Conservation (phyloP, 495 filamentous ascomycete species). For the Jackrogersella multiformis region DNA sequence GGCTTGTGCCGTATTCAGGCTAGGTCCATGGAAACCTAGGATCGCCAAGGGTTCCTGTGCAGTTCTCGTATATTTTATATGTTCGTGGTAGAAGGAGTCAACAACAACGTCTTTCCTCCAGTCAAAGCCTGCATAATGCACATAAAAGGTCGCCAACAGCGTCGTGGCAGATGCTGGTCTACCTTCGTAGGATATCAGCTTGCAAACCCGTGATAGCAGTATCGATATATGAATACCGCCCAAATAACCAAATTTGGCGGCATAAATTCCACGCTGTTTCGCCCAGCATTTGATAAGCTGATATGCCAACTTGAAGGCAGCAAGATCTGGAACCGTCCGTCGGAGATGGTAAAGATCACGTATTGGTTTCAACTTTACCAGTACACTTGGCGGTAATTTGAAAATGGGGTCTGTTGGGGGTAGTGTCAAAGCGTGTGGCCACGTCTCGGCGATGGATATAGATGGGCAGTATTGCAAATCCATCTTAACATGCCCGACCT, state of each 20-base stretch:
- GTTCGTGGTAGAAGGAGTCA: constrained; percentile 60
- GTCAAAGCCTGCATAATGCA: constrained; percentile 65
- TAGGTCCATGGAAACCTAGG: constrained; percentile 62
- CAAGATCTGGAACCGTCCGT: constrained; percentile 61
- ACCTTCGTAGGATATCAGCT: constrained; percentile 49
- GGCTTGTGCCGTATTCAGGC: constrained; percentile 61
- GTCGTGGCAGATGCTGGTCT: constrained; percentile 49
- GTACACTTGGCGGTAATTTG: constrained; percentile 55
- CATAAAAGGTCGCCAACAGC: constrained; percentile 62
- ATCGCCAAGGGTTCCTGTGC: constrained; percentile 65
- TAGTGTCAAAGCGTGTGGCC: constrained; percentile 47
- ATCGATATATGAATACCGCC: constrained; percentile 67
- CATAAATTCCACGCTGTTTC: constrained; percentile 63
- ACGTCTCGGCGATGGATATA: constrained; percentile 54
- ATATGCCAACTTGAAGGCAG: constrained; percentile 61
- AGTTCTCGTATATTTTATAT: constrained; percentile 57
- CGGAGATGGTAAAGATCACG: constrained; percentile 64
- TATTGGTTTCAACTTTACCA: constrained; percentile 64
- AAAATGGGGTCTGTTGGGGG: constrained; percentile 57
- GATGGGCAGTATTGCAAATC: constrained; percentile 70
- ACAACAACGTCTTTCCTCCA: constrained; percentile 59
- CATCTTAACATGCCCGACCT: constrained; percentile 58
- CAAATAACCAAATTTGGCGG: constrained; percentile 66
- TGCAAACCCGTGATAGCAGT: constrained; percentile 62
- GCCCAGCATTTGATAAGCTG: constrained; percentile 65